phyloP scores from a whole-genome alignment of 768 basidiomycete genomes.

The Boletus patriciae region DNA sequence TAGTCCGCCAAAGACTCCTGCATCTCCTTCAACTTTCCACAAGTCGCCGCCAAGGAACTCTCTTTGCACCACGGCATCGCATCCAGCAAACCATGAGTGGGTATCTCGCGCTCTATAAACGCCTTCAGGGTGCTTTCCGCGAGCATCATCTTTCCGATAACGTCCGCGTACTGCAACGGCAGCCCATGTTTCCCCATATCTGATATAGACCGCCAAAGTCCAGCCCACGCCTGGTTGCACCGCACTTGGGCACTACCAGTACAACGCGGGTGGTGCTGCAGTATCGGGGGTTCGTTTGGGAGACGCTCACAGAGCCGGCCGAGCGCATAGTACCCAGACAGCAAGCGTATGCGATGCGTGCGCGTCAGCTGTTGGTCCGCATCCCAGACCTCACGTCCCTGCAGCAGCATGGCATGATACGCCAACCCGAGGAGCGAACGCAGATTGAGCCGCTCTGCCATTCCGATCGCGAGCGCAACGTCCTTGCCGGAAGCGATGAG shows the following conservation, averaged over 20 bases:
- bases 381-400: slow-evolving; percentile 51
- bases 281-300: slow-evolving; percentile 40
- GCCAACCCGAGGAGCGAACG: slow-evolving; percentile 48
- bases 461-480: slow-evolving; percentile 44
- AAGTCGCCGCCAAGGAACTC: slow-evolving; percentile 41
- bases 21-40: slow-evolving; percentile 46
- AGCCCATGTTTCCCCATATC: slow-evolving; percentile 40
- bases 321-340: slow-evolving; percentile 54
- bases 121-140: slow-evolving; percentile 49
- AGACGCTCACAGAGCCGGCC: slow-evolving; percentile 46
- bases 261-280: slow-evolving; percentile 46
- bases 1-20: slow-evolving; percentile 48
- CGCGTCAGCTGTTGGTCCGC: slow-evolving; percentile 45
- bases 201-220: slow-evolving; percentile 46
- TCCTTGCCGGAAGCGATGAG: slow-evolving; percentile 47
- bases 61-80: slow-evolving; percentile 48
- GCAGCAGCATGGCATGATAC: slow-evolving; percentile 53
- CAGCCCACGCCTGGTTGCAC: slow-evolving; percentile 47
- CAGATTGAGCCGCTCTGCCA: slow-evolving; percentile 50
- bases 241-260: slow-evolving; percentile 37
- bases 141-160: slow-evolving; percentile 46
- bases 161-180: slow-evolving; percentile 44
- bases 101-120: slow-evolving; percentile 44
- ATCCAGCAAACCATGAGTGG: slow-evolving; percentile 40
- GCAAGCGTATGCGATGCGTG: slow-evolving; percentile 50